Evolutionary conservation across 371 early-diverging fungal genomes (phyloP).

Genomic region (Mucor piriformis): DNA sequence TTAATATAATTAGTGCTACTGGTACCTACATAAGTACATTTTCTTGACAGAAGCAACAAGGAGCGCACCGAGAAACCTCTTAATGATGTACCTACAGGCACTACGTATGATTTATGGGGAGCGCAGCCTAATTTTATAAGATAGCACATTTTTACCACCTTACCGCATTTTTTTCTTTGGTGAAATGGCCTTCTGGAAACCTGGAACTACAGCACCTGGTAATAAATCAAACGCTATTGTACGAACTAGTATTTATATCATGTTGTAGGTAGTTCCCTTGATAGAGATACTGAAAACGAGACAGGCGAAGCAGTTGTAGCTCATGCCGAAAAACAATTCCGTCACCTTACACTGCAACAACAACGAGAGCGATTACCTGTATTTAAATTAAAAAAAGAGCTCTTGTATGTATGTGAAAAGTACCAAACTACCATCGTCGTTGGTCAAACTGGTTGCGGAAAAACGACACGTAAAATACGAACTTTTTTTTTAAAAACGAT

Average conservation of each 20-base stretch:
- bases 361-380: constrained; percentile 64
- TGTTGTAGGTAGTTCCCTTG: constrained; percentile 61
- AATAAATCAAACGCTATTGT: constrained; percentile 14
- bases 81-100: no score
- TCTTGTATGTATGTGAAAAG: constrained; percentile 64
- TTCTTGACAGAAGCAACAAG: no score
- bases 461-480: constrained; percentile 83
- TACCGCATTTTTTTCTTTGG: background rate
- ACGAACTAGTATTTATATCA: background rate
- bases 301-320: constrained; percentile 49
- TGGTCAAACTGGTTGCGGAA: constrained; percentile 64
- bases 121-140: no score
- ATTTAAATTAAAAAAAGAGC: constrained; percentile 56
- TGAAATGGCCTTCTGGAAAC: constrained; percentile 67
- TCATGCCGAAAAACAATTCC: constrained; percentile 48
- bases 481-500: background rate
- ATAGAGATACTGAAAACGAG: constrained; percentile 68
- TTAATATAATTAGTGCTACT: no score
- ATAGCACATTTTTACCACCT: no score
- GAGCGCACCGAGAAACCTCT: no score
- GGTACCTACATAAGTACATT: no score
- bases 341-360: constrained; percentile 55
- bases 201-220: constrained; percentile 70
- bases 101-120: no score
- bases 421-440: constrained; percentile 74